Evolutionary conservation across 768 basidiomycete species (phyloP).

Genomic region (Scleroderma bovista): DNA sequence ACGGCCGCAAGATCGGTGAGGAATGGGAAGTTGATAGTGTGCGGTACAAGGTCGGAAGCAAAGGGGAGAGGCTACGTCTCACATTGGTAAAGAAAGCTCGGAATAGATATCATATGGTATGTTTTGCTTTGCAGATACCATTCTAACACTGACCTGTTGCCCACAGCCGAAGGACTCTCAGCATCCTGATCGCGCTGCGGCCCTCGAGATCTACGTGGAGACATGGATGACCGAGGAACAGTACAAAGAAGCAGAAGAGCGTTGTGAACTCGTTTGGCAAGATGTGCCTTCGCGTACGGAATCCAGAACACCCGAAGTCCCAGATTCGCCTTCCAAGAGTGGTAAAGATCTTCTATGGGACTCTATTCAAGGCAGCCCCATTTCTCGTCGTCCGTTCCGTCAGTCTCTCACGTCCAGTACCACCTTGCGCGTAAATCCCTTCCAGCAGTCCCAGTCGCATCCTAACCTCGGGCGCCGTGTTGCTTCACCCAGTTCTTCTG

Average conservation of each 20-base stretch:
- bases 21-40: conserved; percentile 73
- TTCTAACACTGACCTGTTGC: conserved; percentile 3
- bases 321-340: conserved; percentile 32
- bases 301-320: conserved; percentile 36
- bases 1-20: conserved; percentile 60
- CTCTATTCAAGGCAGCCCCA: conserved; percentile 43
- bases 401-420: conserved; percentile 43
- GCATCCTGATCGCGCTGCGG: conserved; percentile 66
- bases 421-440: conserved; percentile 47
- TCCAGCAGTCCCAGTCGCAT: conserved; percentile 29
- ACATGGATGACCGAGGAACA: conserved; percentile 75
- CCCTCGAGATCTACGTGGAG: conserved; percentile 71
- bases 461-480: conserved; percentile 41
- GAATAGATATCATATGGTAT: conserved; percentile 69
- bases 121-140: conserved; percentile 13
- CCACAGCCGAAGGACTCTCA: conserved; percentile 68
- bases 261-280: conserved; percentile 64
- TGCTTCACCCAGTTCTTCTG: conserved; percentile 29
- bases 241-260: conserved; percentile 57
- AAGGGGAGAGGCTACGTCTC: conserved; percentile 65
- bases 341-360: conserved; percentile 74
- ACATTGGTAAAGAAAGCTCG: conserved; percentile 67
- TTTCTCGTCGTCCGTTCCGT: conserved; percentile 36
- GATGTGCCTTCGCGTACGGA: conserved; percentile 45
- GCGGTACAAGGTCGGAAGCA: conserved; percentile 63